Base-by-base conservation (phyloP, 1,284 basidiomycete genomes). In the Lignosus rhinocerotis region DNA sequence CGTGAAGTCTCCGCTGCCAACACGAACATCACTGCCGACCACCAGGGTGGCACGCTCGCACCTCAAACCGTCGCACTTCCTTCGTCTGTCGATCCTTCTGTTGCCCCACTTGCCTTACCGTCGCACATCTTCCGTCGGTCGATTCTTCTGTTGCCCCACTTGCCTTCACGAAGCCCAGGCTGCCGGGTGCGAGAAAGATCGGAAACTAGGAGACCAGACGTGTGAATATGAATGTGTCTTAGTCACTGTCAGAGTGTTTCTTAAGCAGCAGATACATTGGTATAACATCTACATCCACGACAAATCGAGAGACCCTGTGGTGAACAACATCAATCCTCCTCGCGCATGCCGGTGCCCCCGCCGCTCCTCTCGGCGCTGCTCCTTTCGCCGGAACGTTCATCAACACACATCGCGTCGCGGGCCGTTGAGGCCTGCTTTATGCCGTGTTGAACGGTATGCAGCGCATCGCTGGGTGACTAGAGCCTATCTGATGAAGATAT, bases 1-100 rank as follows among this genome's bases (percentile, higher is more conserved):
- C 77, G 88, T 54, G 67, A 76, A 32, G 88, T 92, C 54, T 77
- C 83, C 58, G 84, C 86, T 2, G 79, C 78, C 8, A 75, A 81
- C 64, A 82, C 86, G 67, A 78, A 78, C 63, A 87, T 91, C 66
- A 83, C 82, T 8, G 75, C 81, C 31, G 84, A 92, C 65, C 69
- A 76, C 50, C 75, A 87, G 61, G 74, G 80, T 55, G 87, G 90
- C 41, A 78, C 72, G 19, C 75, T 91, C 38, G 80, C 84, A 9
- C 64, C 71, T 7, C 61, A 42, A 53, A 55, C 32, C n/a, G 44
- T 43, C 38, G 31, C 55, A 31, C 19, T 55, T 12, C 61, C 66
- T 60, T 48, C 63, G 12, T 38, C 58, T 21, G 61, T 60, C 56
- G 30, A 32, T 31, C 51, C 61, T n/a, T 44, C 64, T 17, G 53